phyloP scores from a whole-genome alignment of 2,329 filamentous ascomycete species.

The Hymenoscyphus fructigenus region DNA sequence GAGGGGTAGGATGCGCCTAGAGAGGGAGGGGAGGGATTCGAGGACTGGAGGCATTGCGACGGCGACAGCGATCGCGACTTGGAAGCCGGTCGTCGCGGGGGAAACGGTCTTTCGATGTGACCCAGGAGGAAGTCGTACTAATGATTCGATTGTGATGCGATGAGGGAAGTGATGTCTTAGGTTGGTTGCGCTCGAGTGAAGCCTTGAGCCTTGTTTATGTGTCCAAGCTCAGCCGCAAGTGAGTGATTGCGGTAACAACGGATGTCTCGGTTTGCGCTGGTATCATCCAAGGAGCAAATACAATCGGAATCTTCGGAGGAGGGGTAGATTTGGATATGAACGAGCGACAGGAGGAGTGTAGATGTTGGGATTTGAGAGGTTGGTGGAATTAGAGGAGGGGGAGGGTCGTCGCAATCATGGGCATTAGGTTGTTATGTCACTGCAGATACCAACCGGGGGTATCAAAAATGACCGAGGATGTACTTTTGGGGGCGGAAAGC shows the following conservation, averaged over 20 bases:
- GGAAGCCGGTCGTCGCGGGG: conserved; percentile 5
- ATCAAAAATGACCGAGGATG: background rate
- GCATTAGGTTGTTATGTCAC: background rate
- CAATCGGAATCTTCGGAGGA: background rate
- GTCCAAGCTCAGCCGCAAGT: conserved; percentile 17
- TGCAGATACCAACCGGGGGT: background rate
- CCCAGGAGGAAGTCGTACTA: conserved; percentile 3
- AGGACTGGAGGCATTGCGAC: conserved; percentile 25
- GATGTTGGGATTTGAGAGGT: background rate
- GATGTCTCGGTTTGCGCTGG: background rate
- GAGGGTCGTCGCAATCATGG: background rate
- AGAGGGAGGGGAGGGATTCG: conserved; percentile 12
- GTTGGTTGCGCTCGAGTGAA: background rate
- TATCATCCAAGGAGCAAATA: background rate
- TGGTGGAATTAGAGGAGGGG: background rate
- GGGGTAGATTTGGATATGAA: conserved; percentile 3
- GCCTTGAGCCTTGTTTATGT: conserved; percentile 10
- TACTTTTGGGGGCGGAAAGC: background rate
- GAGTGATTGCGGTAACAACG: background rate
- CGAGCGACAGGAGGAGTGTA: conserved; percentile 9
- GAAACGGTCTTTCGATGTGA: conserved; percentile 6
- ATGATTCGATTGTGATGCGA: conserved; percentile 7
- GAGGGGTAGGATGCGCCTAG: conserved; percentile 6
- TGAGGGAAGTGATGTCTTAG: background rate
- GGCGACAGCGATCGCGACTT: background rate